These are phyloP conservation scores for Phlegmacium glaucopus DNA, from an alignment of 768 basidiomycete species.

Conservation along the genomic window DNA sequence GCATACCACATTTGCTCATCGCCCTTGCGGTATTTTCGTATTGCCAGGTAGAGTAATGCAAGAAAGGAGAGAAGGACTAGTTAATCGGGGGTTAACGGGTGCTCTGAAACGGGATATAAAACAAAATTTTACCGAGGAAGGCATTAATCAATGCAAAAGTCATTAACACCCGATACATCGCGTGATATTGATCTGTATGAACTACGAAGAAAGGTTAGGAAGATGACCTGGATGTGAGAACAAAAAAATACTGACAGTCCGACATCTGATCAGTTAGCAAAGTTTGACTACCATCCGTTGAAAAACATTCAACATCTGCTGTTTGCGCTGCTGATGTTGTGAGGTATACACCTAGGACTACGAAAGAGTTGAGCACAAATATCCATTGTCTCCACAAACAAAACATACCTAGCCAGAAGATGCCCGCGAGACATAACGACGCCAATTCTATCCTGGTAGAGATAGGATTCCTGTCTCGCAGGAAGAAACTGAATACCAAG, in stretches of 20 bases:
- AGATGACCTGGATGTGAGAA: not conserved
- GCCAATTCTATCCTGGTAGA: conserved; percentile 75
- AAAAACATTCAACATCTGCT: conserved; percentile 81
- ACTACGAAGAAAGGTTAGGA: conserved; percentile 38
- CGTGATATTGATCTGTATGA: conserved; percentile 82
- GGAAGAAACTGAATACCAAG: conserved; percentile 43
- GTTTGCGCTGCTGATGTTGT: conserved; percentile 72
- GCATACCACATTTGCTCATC: conserved; percentile 63
- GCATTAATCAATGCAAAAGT: conserved; percentile 80
- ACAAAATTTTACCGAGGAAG: conserved; percentile 49
- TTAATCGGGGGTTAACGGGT: not conserved
- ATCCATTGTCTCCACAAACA: conserved; percentile 1
- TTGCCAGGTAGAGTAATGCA: conserved; percentile 35
- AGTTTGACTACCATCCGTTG: conserved; percentile 44
- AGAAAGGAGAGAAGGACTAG: conserved; percentile 38
- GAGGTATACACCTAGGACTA: conserved; percentile 73
- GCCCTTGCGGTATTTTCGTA: conserved; percentile 40
- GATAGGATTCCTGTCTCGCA: conserved; percentile 70
- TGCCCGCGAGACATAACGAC: conserved; percentile 64
- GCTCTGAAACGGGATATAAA: not conserved
- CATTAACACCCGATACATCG: conserved; percentile 83
- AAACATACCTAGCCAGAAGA: conserved; percentile 74
- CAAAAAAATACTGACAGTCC: conserved; percentile 50
- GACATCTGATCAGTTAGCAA: conserved; percentile 55
- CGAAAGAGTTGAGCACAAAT: conserved; percentile 11